Percentiles rank a stretch among this genome's conserved stretches.
Evolutionary conservation across 148 eudicot genomes (phyloP).

Genomic region (Talinum fruticosum): DNA sequence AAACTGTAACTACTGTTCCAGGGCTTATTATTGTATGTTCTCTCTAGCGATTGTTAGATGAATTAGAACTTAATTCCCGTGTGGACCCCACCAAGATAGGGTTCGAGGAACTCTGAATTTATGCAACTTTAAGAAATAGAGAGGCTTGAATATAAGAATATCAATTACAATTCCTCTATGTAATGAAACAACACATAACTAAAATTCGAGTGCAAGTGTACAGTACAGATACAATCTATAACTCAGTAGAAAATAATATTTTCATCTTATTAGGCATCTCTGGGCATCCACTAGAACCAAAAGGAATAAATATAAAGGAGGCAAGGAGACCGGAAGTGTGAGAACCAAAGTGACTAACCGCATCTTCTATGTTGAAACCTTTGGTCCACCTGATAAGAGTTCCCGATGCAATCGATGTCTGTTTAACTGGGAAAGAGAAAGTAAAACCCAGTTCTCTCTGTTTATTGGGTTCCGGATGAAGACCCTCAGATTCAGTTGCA

Average conservation of each 20-base stretch:
- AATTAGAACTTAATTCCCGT: neutral
- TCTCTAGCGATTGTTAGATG: neutral
- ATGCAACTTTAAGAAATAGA: neutral
- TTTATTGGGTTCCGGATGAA: constrained; percentile 63
- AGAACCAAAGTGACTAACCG: constrained; percentile 43
- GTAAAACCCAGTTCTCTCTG: constrained; percentile 98
- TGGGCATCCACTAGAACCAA: neutral
- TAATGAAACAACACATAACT: neutral
- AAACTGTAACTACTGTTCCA: neutral
- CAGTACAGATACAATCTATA: neutral
- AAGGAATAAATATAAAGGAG: neutral
- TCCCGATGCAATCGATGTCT: constrained; percentile 77
- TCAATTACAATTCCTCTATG: neutral
- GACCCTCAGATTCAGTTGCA: constrained; percentile 75
- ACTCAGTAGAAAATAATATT: neutral
- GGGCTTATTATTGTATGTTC: neutral
- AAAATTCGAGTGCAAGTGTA: neutral
- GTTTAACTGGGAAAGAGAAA: constrained; percentile 94
- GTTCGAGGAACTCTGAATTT: neutral
- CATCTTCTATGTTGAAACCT: constrained; percentile 75
- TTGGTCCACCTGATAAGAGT: constrained; percentile 90
- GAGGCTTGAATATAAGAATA: neutral
- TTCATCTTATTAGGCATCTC: neutral
- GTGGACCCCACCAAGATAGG: neutral
- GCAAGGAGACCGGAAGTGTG: neutral